phyloP scores from a whole-genome alignment of 495 filamentous ascomycete genomes.

The Lasiosphaeria hispida region DNA sequence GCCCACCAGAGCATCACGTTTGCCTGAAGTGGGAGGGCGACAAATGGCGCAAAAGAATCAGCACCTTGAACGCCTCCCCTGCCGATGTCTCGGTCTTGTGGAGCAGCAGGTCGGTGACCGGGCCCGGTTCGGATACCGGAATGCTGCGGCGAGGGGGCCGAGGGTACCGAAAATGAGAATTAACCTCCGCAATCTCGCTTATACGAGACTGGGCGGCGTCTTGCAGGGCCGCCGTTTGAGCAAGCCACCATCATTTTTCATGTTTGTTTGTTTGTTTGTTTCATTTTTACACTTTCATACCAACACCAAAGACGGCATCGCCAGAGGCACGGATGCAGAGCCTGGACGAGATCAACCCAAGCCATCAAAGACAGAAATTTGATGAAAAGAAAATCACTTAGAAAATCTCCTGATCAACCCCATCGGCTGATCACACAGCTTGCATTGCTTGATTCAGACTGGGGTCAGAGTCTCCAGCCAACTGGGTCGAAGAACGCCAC shows the following conservation, averaged over 20 bases:
- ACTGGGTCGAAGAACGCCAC: constrained; percentile 5
- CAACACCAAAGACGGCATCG: too few species aligned
- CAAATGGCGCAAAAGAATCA: too few species aligned
- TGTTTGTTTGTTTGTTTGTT: too few species aligned
- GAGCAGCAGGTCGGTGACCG: not conserved
- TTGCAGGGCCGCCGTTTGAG: not conserved
- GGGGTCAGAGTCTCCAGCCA: constrained; percentile 4
- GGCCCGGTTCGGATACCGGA: not conserved
- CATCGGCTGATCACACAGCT: not conserved
- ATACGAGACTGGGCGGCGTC: not conserved
- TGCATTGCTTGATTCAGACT: not conserved
- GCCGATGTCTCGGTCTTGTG: too few species aligned
- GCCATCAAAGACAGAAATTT: not conserved
- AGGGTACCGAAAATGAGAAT: not conserved
- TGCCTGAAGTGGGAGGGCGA: too few species aligned
- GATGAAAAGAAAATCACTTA: not conserved
- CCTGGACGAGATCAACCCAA: too few species aligned
- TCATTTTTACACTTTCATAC: too few species aligned
- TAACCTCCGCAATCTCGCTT: constrained; percentile 16
- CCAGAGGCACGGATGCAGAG: too few species aligned
- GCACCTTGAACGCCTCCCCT: too few species aligned
- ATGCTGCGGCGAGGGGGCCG: not conserved
- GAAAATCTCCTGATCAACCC: not conserved
- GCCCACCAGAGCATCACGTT: too few species aligned
- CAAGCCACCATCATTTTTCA: not conserved